Percentiles rank a stretch among this genome's conserved stretches.
phyloP scores from a whole-genome alignment of 2,329 filamentous ascomycete species.

The Aureobasidium sp. region DNA sequence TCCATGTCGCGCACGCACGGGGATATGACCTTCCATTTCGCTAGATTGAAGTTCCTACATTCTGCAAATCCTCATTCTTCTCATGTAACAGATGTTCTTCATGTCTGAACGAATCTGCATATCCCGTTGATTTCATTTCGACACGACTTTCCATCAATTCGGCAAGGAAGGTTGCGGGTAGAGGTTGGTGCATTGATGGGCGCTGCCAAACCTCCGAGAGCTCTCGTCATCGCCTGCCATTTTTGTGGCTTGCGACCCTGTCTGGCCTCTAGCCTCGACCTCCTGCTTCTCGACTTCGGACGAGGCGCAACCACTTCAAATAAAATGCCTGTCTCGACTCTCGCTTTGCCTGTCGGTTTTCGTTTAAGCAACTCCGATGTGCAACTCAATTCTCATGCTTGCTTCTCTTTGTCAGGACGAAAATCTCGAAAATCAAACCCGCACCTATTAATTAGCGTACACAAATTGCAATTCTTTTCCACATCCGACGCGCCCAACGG shows the following conservation, averaged over 20 bases:
- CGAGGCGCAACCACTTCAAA: background rate
- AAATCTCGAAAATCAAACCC: background rate
- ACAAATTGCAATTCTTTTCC: conserved; percentile 6
- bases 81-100: background rate
- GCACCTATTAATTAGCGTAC: background rate
- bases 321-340: background rate
- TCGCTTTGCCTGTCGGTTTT: background rate
- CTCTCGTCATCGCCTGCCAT: conserved; percentile 7
- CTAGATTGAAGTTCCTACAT: background rate
- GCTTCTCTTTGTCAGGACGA: background rate
- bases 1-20: conserved; percentile 1
- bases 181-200: background rate
- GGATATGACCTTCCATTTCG: background rate
- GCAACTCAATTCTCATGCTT: background rate
- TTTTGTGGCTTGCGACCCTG: conserved; percentile 5
- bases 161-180: conserved; percentile 4
- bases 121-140: background rate
- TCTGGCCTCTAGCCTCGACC: background rate
- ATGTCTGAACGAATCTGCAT: background rate
- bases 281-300: background rate
- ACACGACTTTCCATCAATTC: background rate
- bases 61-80: background rate
- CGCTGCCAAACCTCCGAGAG: conserved; percentile 1
- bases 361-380: background rate
- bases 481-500: conserved; percentile 2